A percentile compares a stretch with the other conserved stretches of the same genome.
Evolutionary conservation across 106 monocot genomes (phyloP).

Genomic region (Acorus calamus): DNA sequence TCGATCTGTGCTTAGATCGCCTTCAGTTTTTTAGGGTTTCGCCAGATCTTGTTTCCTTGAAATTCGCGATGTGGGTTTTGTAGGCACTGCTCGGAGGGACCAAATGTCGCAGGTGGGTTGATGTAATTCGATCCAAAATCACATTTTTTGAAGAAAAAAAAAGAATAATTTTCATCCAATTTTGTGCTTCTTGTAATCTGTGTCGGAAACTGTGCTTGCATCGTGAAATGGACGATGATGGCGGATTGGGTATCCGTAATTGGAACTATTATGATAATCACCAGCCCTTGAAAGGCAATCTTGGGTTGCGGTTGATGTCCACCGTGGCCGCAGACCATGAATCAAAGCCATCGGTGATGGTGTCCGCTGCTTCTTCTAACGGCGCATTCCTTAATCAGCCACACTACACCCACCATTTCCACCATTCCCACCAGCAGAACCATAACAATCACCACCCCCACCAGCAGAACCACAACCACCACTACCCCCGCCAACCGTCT

Average conservation of each 20-base stretch:
- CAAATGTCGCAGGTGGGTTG: conserved; percentile 16
- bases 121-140: background rate
- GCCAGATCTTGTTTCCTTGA: background rate
- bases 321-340: conserved; percentile 30
- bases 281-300: conserved; percentile 30
- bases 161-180: background rate
- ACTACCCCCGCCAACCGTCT: conserved; percentile 14
- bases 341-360: conserved; percentile 18
- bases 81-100: background rate
- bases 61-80: conserved; percentile 1
- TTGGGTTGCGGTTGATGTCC: conserved; percentile 84
- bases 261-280: conserved; percentile 47
- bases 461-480: conserved; percentile 10
- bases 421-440: too few species aligned
- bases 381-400: conserved; percentile 8
- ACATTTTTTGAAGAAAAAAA: background rate
- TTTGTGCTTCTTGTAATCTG: too few species aligned
- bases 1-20: background rate
- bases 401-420: too few species aligned
- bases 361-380: conserved; percentile 14
- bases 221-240: conserved; percentile 53
- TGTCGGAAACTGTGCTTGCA: background rate
- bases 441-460: too few species aligned
- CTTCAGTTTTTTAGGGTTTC: background rate
- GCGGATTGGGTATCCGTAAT: conserved; percentile 38